Evolutionary conservation across 1,284 basidiomycete genomes (phyloP), one percentile per base, ranked within the genome.

Genomic region (Pulveroboletus sp.): DNA sequence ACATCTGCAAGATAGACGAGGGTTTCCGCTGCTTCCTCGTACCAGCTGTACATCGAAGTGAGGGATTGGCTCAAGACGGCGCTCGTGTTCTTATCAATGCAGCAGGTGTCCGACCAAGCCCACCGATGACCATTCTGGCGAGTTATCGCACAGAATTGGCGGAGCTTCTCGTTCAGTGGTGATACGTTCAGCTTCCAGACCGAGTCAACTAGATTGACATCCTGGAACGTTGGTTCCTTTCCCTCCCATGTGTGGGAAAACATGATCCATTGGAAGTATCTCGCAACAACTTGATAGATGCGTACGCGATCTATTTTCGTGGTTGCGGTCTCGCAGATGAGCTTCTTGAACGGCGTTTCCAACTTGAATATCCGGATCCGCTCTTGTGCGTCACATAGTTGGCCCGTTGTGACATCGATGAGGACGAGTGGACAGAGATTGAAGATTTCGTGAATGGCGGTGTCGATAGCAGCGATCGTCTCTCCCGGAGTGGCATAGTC

Each of bases 201-300:
- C 0, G 57, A 54, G 5, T 49, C 11, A 8, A 54, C 54, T 2
- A 25, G 4, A 11, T 49, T 45, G 20, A 65, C 48, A 2, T 59
- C 56, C 11, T 62, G 40, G 25, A 66, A 56, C 8, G 49, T 49
- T 5, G 62, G 64, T 31, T 66, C 59, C 2, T 47, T 43, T 8
- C 43, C 54, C 6, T 58, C 55, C 64, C 64, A 66, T 7, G 43
- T 59, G 29, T 65, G 63, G 3, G 63, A 65, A 38, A 65, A 50
- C 60, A 60, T 65, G 26, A 51, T 28, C 43, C 55, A 64, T 22
- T 44, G 28, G 49, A 62, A 64, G 36, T 65, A 61, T 35, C 28
- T 28, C 3, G 49, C 42, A 1, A 64, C 58, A 9, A 20, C 17
- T 35, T 42, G 35, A 14, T 7, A 10, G 15, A 58, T 51, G 11